Conservation (phyloP, 1,284 basidiomycete genomes). For the Peniophora sp. region DNA sequence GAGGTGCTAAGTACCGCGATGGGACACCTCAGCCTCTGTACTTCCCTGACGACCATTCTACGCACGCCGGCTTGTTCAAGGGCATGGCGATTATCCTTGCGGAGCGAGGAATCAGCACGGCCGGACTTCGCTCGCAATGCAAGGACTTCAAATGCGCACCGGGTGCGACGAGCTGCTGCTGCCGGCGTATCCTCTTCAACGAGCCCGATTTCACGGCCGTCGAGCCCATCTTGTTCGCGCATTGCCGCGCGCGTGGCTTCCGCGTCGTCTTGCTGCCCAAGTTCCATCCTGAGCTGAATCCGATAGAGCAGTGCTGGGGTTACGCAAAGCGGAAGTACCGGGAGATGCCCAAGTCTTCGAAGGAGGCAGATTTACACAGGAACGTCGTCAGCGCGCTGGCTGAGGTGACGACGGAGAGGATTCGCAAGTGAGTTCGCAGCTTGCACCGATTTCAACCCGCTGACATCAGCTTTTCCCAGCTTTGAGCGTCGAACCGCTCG, state of each 20-base stretch:
- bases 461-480: background rate
- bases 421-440: constrained; percentile 12
- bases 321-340: constrained; percentile 18
- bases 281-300: constrained; percentile 21
- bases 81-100: constrained; percentile 13
- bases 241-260: constrained; percentile 11
- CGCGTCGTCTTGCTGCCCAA: constrained; percentile 19
- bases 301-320: constrained; percentile 24
- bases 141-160: constrained; percentile 11
- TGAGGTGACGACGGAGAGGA: constrained; percentile 9
- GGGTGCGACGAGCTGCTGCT: constrained; percentile 16
- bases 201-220: constrained; percentile 22
- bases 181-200: constrained; percentile 18
- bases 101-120: constrained; percentile 10
- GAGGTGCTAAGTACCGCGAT: constrained; percentile 12
- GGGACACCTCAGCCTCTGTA: constrained; percentile 13
- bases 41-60: constrained; percentile 4
- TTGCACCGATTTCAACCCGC: background rate
- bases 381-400: constrained; percentile 12
- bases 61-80: constrained; percentile 12
- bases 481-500: constrained; percentile 6
- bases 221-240: constrained; percentile 15
- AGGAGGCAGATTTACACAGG: constrained; percentile 15
- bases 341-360: constrained; percentile 9
- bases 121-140: constrained; percentile 8